Evolutionary conservation across 1,284 basidiomycete species (phyloP), one percentile per base, ranked within the genome.

Genomic region (Pseudozyma hubeiensis): DNA sequence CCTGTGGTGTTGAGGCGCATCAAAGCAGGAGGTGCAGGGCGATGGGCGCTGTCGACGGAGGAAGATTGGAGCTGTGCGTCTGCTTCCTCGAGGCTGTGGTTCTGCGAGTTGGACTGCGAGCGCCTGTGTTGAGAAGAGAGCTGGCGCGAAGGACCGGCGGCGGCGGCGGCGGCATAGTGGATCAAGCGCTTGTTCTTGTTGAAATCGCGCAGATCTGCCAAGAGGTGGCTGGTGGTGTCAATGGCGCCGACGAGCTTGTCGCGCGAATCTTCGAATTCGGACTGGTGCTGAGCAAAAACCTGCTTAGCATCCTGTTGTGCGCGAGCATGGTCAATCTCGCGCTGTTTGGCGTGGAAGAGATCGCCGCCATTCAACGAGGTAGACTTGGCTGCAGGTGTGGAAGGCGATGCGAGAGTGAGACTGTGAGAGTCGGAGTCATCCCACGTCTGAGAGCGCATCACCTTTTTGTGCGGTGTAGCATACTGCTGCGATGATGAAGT

Each of bases 101-200:
- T n/a, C 16, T 53, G 53, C 0, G 45, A 44, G 34, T 56, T 64
- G 44, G 74, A 77, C 34, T 74, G 64, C 9, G 55, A 47, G 19
- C 61, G 70, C 37, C 43, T 63, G 54, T 73, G 69, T 19, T 44
- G 51, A 43, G 56, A 24, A 10, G 34, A 30, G 24, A 44, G 40
- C 16, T 53, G 50, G 34, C 59, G 59, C 46, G 65, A 70, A 5
- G 57, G 17, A 13, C 35, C 33, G 3, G 53, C 54, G 31, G 64
- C 61, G 8, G 64, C 61, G 8, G 71, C 54, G 1, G 69, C 33
- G 49, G 94, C 94, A 84, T 97, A 97, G 61, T 93, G 88, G 33
- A 97, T 89, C 40, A 92, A 88, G 92, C 93, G 96, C 73, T 91
- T 88, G 49, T 90, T 88, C 85, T 90, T 91, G 87, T 92, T 97